Evolutionary conservation across 495 filamentous ascomycete genomes (phyloP).

Genomic region (Neurospora sp.): DNA sequence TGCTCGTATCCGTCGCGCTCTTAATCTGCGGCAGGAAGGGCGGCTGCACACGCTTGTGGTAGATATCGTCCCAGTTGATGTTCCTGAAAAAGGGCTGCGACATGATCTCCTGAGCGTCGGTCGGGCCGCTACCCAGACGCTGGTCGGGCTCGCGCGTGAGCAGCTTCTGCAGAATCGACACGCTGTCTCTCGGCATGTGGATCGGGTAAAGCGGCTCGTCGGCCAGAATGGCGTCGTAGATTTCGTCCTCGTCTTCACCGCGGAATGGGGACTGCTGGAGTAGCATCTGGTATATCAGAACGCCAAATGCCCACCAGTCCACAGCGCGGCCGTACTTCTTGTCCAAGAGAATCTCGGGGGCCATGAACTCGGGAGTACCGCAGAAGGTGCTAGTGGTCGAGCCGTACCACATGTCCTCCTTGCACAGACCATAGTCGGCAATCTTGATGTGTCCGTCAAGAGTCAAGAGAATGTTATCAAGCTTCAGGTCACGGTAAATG

Average conservation of each 20-base stretch:
- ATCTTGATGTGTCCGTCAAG: constrained; percentile 98
- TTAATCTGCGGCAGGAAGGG: constrained; percentile 86
- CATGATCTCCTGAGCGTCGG: constrained; percentile 99
- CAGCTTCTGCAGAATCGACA: constrained; percentile 96
- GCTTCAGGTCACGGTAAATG: constrained; percentile 98
- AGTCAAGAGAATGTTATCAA: constrained; percentile 95
- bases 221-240: constrained; percentile 97
- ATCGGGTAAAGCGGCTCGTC: constrained; percentile 98
- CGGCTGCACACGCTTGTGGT: constrained; percentile 80
- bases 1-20: constrained; percentile 92
- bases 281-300: constrained; percentile 99
- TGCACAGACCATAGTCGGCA: constrained; percentile 96
- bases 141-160: constrained; percentile 90
- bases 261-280: constrained; percentile 98
- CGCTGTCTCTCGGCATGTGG: constrained; percentile 96
- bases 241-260: constrained; percentile 98
- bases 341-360: constrained; percentile 95
- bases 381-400: constrained; percentile 97
- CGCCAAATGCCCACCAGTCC: constrained; percentile 99
- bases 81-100: constrained; percentile 96
- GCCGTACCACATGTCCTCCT: constrained; percentile 99
- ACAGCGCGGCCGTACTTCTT: constrained; percentile 99
- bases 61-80: constrained; percentile 98
- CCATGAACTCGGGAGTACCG: constrained; percentile 99
- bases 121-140: constrained; percentile 85